phyloP scores from a whole-genome alignment of 2,329 filamentous ascomycete species.

The Trichoderma endophyticum region DNA sequence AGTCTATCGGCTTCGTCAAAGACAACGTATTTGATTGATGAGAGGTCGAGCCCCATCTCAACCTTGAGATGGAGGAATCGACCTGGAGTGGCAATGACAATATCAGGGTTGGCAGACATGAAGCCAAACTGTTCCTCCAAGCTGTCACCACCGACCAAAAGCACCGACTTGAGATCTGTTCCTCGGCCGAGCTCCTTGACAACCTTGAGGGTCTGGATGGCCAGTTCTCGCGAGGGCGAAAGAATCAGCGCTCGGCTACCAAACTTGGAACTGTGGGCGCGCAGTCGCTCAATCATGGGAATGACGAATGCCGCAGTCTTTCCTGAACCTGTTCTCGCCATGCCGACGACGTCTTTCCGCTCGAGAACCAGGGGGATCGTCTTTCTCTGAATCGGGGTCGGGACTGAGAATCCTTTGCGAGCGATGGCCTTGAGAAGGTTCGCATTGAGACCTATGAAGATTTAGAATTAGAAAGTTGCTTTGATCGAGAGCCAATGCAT shows the following conservation, averaged over 20 bases:
- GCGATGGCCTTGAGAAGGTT: constrained; percentile 86
- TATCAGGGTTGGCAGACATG: constrained; percentile 94
- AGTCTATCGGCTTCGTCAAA: constrained; percentile 96
- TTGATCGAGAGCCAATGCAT: background rate
- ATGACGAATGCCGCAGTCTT: constrained; percentile 98
- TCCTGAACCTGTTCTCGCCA: constrained; percentile 97
- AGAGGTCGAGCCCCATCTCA: constrained; percentile 91
- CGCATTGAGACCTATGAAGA: constrained; percentile 63
- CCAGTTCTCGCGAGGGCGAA: constrained; percentile 90
- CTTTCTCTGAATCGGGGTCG: constrained; percentile 96
- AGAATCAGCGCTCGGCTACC: constrained; percentile 84
- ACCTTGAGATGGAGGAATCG: constrained; percentile 96
- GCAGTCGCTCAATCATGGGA: constrained; percentile 93
- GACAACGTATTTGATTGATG: constrained; percentile 87
- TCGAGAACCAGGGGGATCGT: constrained; percentile 89
- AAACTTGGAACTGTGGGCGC: constrained; percentile 80
- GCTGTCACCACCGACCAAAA: constrained; percentile 92
- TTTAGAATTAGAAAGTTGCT: background rate
- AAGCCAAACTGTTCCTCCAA: constrained; percentile 90
- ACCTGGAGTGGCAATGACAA: constrained; percentile 94
- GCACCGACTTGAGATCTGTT: constrained; percentile 84
- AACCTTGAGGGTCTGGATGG: constrained; percentile 91
- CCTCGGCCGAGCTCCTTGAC: constrained; percentile 91
- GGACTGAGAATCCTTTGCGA: constrained; percentile 91
- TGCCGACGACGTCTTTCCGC: constrained; percentile 93